Conservation (phyloP, 2,329 filamentous ascomycete species). For the Simplicillium sp. region DNA sequence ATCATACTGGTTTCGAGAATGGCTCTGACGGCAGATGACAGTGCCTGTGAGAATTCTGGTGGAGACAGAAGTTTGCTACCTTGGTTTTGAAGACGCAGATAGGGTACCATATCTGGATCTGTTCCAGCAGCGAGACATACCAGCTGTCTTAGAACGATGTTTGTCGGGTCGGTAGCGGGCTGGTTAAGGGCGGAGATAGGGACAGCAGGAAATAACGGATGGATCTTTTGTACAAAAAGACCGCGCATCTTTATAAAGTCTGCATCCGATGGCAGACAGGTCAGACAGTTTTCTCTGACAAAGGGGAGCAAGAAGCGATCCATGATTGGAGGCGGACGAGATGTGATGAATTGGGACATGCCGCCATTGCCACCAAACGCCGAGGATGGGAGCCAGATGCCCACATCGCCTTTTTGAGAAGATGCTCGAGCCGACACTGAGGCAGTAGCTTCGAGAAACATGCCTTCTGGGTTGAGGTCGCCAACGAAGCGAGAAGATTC, state of each 20-base stretch:
- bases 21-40: slow-evolving; percentile 38
- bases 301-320: slow-evolving; percentile 31
- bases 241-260: slow-evolving; percentile 35
- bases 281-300: slow-evolving; percentile 34
- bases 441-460: slow-evolving; percentile 45
- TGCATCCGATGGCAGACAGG: slow-evolving; percentile 34
- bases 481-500: slow-evolving; percentile 42
- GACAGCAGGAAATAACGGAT: slow-evolving; percentile 45
- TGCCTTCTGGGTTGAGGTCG: slow-evolving; percentile 49
- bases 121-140: slow-evolving; percentile 45
- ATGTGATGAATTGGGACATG: slow-evolving; percentile 26
- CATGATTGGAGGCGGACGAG: slow-evolving; percentile 26
- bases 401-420: slow-evolving; percentile 42
- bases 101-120: slow-evolving; percentile 32
- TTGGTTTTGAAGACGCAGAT: slow-evolving; percentile 33
- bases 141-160: slow-evolving; percentile 40
- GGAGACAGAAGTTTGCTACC: slow-evolving; percentile 29
- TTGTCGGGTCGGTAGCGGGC: slow-evolving; percentile 20
- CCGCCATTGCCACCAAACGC: slow-evolving; percentile 14
- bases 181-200: slow-evolving; percentile 23
- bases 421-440: slow-evolving; percentile 19
- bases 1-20: slow-evolving; percentile 45
- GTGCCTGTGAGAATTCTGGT: slow-evolving; percentile 35
- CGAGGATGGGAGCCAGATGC: slow-evolving; percentile 40
- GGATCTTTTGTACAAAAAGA: slow-evolving; percentile 41